Evolutionary conservation across 129 eudicot genomes (phyloP).

Genomic region (Helianthus tuberosus): DNA sequence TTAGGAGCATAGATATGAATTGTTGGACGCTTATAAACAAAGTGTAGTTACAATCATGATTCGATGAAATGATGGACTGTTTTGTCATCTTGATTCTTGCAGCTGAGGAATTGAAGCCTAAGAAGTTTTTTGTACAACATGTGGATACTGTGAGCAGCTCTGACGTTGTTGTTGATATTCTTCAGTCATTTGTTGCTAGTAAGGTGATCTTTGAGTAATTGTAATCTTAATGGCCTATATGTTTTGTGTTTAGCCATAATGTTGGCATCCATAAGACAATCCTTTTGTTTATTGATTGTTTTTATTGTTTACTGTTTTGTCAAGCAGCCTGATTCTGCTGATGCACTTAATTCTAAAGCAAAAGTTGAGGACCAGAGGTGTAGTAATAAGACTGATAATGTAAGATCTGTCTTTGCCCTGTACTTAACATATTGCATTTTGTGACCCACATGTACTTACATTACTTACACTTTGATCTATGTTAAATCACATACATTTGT

Average conservation of each 20-base stretch:
- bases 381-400: constrained; percentile 55
- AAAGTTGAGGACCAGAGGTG: constrained; percentile 52
- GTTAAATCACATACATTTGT: neutral
- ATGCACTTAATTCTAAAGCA: constrained; percentile 29
- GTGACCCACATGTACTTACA: neutral
- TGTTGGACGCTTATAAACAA: constrained; percentile 3
- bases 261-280: neutral
- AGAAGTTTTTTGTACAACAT: constrained; percentile 74
- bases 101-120: constrained; percentile 63
- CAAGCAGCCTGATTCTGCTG: constrained; percentile 59
- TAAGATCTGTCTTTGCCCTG: constrained; percentile 37
- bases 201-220: constrained; percentile 24
- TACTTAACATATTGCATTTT: neutral
- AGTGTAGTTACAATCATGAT: neutral
- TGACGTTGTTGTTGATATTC: constrained; percentile 53
- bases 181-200: constrained; percentile 74
- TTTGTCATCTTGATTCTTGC: constrained; percentile 14
- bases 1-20: neutral
- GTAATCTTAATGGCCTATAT: neutral
- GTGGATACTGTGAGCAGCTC: constrained; percentile 72
- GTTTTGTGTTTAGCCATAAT: constrained; percentile 12
- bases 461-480: constrained; percentile 7
- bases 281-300: constrained; percentile 6
- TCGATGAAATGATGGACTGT: neutral
- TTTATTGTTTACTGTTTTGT: constrained; percentile 18